phyloP scores from a whole-genome alignment of 73 alveolate genomes.

The Paramecium caudatum region DNA sequence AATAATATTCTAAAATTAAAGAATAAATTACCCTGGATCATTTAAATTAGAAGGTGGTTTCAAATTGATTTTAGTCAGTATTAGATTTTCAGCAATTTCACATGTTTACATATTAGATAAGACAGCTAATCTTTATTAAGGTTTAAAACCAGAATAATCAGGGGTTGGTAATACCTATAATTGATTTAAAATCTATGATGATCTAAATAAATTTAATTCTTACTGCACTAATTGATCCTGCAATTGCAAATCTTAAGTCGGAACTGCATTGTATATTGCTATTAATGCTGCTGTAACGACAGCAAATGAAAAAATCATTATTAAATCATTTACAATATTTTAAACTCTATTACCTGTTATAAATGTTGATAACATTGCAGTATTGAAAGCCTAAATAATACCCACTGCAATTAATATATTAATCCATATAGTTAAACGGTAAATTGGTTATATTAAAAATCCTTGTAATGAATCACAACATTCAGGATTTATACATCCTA shows the following conservation, averaged over 20 bases:
- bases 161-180: not conserved
- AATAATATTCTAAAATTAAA: not conserved
- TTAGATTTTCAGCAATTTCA: not conserved
- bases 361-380: conserved; percentile 9
- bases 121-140: not conserved
- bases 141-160: not conserved
- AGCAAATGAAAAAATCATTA: not conserved
- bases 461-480: conserved; percentile 14
- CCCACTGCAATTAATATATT: not conserved
- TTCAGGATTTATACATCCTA: not conserved
- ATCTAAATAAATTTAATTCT: not conserved
- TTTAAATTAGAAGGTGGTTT: not conserved
- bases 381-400: not conserved
- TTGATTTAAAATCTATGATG: not conserved
- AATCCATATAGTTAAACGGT: conserved; percentile 29
- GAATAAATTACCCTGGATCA: not conserved
- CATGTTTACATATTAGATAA: not conserved
- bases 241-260: conserved; percentile 12
- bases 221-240: conserved; percentile 3
- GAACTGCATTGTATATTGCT: not conserved
- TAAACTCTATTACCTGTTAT: not conserved
- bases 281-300: not conserved
- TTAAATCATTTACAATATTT: not conserved
- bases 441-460: not conserved
- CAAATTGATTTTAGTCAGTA: not conserved